Evolutionary conservation across 768 basidiomycete genomes (phyloP), one percentile per base, ranked within the genome.

Genomic region (Mycena belliarum): DNA sequence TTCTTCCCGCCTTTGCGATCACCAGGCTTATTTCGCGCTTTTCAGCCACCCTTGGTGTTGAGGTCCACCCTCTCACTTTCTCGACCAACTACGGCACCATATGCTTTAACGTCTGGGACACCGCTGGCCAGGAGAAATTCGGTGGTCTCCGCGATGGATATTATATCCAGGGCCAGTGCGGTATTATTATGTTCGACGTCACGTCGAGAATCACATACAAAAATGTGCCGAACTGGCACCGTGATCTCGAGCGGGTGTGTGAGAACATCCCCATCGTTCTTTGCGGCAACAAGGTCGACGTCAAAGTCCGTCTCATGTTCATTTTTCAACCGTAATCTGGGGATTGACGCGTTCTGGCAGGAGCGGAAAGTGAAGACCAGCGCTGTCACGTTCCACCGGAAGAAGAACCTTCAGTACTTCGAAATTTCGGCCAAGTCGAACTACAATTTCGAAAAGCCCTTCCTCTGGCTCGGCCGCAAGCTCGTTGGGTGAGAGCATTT

Each of bases 141-240:
- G 97, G 96, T 79, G 95, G 95, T 70, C 90, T 98, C 61, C 91
- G 95, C 63, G 95, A 97, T 76, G 95, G 95, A 44, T 95, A 93
- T 76, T 93, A 93, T 76, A 93, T 94, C 72, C 93, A 95, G 77
- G 95, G 95, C 68, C 97, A 99, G 76, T 98, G 95, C 71, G 97
- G 97, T 68, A 98, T 99, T 82, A 98, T 99, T 86, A 98, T 99
- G 97, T 98, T 98, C 80, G 97, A 94, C 69, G 96, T 98, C 63
- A 98, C 97, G 58, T 97, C 97, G 52, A 88, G 97, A 70, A 99
- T 98, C 85, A 99, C 97, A 55, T 99, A 99, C 83, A 98, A 98
- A 83, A 98, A 98, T 74, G 97, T 99, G 32, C 97, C 97, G 66
- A 99, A 98, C 84, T 99, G 97, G 97, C 96, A 98, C 82, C 91